These are phyloP conservation scores for Neurospora sp. DNA, from an alignment of 495 filamentous ascomycete species.

Conservation along the genomic window DNA sequence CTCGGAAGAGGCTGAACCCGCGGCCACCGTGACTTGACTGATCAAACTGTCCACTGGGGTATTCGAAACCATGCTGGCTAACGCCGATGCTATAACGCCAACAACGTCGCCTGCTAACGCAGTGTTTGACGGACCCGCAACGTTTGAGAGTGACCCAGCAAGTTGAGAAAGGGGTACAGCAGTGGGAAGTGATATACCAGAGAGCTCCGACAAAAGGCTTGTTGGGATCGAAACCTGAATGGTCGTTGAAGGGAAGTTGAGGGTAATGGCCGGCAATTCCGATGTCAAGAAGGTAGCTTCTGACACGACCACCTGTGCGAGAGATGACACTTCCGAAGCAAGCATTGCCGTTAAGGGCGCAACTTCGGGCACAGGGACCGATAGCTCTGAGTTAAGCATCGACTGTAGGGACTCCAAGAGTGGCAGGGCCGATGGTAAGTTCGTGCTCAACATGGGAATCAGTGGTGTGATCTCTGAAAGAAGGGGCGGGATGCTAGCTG, in stretches of 20 bases:
- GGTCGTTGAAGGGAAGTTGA: constrained; percentile 3
- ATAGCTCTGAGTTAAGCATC: constrained; percentile 5
- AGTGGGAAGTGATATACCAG: constrained; percentile 3
- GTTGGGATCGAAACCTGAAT: constrained; percentile 6
- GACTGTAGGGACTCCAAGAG: constrained; percentile 4
- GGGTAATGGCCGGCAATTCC: constrained; percentile 6
- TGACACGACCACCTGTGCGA: background rate
- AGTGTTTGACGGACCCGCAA: constrained; percentile 5
- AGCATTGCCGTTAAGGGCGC: constrained; percentile 1
- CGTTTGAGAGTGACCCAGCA: constrained; percentile 1
- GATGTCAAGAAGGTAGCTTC: background rate
- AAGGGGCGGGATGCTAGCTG: background rate
- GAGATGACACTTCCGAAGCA: constrained; percentile 1
- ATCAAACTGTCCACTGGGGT: constrained; percentile 3
- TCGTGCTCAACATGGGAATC: background rate
- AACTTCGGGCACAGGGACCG: background rate
- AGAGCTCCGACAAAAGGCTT: constrained; percentile 3
- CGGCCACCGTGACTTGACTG: constrained; percentile 2
- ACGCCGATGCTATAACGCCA: constrained; percentile 5
- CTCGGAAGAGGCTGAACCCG: background rate
- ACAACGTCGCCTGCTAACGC: constrained; percentile 6
- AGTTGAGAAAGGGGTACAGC: constrained; percentile 2
- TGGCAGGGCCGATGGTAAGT: constrained; percentile 1
- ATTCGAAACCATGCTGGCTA: constrained; percentile 6
- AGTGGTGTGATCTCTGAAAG: background rate